Evolutionary conservation across 2,329 filamentous ascomycete species (phyloP), one percentile per base, ranked within the genome.

Genomic region (Trichoderma harzianum): DNA sequence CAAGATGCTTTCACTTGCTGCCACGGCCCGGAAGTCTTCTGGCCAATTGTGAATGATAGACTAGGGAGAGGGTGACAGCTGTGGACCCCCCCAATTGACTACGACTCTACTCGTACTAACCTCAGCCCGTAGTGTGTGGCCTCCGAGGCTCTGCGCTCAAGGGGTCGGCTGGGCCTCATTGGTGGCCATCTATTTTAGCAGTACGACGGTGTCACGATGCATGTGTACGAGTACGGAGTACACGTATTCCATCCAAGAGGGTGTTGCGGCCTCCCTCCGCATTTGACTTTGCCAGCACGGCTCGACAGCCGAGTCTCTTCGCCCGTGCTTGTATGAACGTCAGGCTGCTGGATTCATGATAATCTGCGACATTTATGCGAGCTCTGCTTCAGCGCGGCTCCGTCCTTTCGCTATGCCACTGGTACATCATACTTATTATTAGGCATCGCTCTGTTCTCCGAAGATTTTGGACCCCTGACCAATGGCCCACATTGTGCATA

Each of bases 121-220:
- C 36, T 70, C 18, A n/a, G 53, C 70, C 64, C 32, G 11, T 57
- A 11, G n/a, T 63, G 18, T 34, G 26, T 67, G 65, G 65, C 70
- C 70, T 69, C 65, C 36, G 61, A 73, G 66, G 63, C 58, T 65
- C 63, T 39, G 62, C 16, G 24, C 34, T 67, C 66, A 66, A 69
- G 68, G 67, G 21, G 36, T 66, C 53, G 36, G 68, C 10, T 21
- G 8, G 61, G 34, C 30, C 64, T 73, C 43, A 66, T 71, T 74
- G 71, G 72, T n/a, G 62, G 72, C 70, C 43, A 43, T 47, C 11
- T 55, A 30, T 34, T 61, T 36, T 61, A 69, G 65, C 65, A 60
- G 65, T 47, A 36, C 55, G 55, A 61, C 57, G 60, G 36, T 55
- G 32, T 36, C 36, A 69, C 57, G 66, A 51, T 69, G 34, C 53